A percentile compares a stretch with the other conserved stretches of the same genome.
These are phyloP conservation scores for Tillandsia fasciculata DNA, from an alignment of 176 grass and related monocot species.

Conservation along the genomic window DNA sequence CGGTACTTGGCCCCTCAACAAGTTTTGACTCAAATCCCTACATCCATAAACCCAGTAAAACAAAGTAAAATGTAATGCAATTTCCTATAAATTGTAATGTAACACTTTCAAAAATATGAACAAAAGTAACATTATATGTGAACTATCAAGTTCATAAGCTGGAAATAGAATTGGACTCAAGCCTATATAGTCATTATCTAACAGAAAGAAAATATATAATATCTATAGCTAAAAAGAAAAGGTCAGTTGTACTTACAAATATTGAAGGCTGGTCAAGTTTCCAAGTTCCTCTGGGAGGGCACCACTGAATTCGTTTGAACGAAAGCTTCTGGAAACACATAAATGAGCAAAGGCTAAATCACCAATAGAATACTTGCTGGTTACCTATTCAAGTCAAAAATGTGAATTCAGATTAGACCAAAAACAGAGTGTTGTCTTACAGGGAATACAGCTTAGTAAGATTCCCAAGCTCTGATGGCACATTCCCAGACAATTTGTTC, in stretches of 20 bases:
- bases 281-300: not conserved
- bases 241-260: slow-evolving; percentile 8
- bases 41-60: slow-evolving; percentile 6
- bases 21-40: slow-evolving; percentile 16
- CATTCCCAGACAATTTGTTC: slow-evolving; percentile 6
- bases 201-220: not conserved
- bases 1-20: slow-evolving; percentile 15
- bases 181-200: not conserved
- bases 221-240: not conserved
- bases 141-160: not conserved
- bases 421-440: not conserved
- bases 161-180: not conserved
- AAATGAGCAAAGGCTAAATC: not conserved
- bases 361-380: not conserved
- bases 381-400: not conserved
- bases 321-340: slow-evolving; percentile 18
- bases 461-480: slow-evolving; percentile 11
- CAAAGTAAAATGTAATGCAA: not conserved
- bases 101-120: not conserved
- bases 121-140: not conserved
- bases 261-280: slow-evolving; percentile 1
- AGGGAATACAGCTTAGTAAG: slow-evolving; percentile 5
- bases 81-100: not conserved
- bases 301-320: slow-evolving; percentile 13
- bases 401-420: not conserved